Conservation (phyloP, 257 asterid genomes). For the Euphrasia confusa region DNA sequence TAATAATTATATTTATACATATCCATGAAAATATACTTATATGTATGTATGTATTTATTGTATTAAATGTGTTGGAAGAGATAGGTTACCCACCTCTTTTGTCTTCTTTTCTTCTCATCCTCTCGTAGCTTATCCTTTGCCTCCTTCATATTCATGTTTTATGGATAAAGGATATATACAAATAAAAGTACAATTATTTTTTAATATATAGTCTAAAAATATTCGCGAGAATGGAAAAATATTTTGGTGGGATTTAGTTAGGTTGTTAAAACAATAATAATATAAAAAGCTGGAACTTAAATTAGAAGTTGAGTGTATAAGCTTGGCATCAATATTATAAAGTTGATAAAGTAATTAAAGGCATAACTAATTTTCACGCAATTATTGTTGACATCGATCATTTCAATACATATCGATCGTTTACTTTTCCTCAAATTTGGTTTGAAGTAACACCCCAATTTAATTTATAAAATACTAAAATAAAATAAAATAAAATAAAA, state of each 20-base stretch:
- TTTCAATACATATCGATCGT: not conserved
- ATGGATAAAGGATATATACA: constrained; percentile 12
- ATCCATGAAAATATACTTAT: too few relatives aligned
- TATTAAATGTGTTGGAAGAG: constrained; percentile 34
- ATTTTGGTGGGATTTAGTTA: constrained; percentile 7
- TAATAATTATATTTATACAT: not conserved
- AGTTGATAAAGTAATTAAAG: too few relatives aligned
- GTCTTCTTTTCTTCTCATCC: constrained; percentile 59
- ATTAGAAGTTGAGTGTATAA: constrained; percentile 25
- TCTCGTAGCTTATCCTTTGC: constrained; percentile 66
- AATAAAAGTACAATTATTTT: too few relatives aligned
- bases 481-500: too few relatives aligned
- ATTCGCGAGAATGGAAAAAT: constrained; percentile 26
- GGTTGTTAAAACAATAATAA: constrained; percentile 11
- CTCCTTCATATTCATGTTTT: constrained; percentile 26
- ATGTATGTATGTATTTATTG: not conserved
- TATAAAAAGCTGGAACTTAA: not conserved
- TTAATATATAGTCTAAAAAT: too few relatives aligned
- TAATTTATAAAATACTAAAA: too few relatives aligned
- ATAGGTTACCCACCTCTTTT: constrained; percentile 45
- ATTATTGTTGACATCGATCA: not conserved
- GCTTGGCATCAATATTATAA: constrained; percentile 26
- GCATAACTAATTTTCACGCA: too few relatives aligned
- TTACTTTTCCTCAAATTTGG: not conserved
- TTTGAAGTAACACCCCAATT: too few relatives aligned